Conservation (phyloP, 768 basidiomycete species). For the Astraeus odoratus region DNA sequence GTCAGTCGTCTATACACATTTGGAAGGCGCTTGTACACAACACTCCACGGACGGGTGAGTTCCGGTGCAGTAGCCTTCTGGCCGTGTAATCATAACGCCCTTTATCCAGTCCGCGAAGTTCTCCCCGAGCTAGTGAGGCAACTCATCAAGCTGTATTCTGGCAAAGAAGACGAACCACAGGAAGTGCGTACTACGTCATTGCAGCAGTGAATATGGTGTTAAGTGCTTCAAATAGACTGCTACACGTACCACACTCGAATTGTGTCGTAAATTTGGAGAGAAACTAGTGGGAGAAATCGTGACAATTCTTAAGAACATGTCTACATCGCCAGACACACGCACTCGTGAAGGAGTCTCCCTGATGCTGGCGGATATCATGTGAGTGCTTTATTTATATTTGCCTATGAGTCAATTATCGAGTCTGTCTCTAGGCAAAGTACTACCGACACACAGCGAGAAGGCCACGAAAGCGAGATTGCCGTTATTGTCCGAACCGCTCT, state of each 20-base stretch:
- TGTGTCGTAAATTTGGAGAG: slow-evolving; percentile 95
- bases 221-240: slow-evolving; percentile 57
- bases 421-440: slow-evolving; percentile 65
- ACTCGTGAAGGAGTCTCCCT: slow-evolving; percentile 83
- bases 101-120: slow-evolving; percentile 71
- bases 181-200: slow-evolving; percentile 50
- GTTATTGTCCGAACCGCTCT: slow-evolving; percentile 75
- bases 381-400: slow-evolving; percentile 18
- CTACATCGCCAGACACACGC: slow-evolving; percentile 52
- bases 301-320: slow-evolving; percentile 62
- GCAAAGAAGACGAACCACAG: slow-evolving; percentile 77
- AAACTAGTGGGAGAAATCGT: slow-evolving; percentile 81
- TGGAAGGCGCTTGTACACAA: slow-evolving; percentile 98
- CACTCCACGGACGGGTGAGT: slow-evolving; percentile 79
- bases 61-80: background rate
- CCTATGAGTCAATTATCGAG: slow-evolving; percentile 6
- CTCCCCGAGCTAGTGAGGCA: slow-evolving; percentile 77
- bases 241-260: slow-evolving; percentile 77
- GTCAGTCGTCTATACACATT: slow-evolving; percentile 88
- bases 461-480: slow-evolving; percentile 85
- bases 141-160: slow-evolving; percentile 71
- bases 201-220: slow-evolving; percentile 1
- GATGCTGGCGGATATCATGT: slow-evolving; percentile 87
- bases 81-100: background rate
- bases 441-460: slow-evolving; percentile 76